Evolutionary conservation across 495 filamentous ascomycete species (phyloP).

Genomic region (Chaetomium tenue): DNA sequence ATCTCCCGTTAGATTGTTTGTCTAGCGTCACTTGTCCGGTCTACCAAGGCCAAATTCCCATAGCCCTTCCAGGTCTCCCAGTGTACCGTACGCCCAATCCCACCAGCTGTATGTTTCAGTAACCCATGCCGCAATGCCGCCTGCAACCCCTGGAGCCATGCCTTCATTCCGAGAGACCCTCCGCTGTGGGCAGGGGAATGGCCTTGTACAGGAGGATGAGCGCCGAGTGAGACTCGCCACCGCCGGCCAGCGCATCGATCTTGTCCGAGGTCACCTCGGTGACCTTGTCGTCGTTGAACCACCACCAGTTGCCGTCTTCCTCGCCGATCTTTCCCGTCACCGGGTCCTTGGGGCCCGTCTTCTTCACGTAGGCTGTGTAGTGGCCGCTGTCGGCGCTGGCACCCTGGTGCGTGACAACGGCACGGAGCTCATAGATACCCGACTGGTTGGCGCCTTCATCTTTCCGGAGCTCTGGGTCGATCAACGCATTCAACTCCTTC

Average conservation of each 20-base stretch:
- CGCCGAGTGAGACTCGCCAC: constrained; percentile 94
- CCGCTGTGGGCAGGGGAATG: constrained; percentile 58
- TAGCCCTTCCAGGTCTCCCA: constrained; percentile 4
- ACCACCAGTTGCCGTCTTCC: constrained; percentile 97
- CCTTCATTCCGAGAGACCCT: constrained; percentile 35
- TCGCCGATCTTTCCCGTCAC: constrained; percentile 67
- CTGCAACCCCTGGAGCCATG: no score
- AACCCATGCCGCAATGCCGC: not conserved
- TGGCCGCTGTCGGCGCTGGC: constrained; percentile 96
- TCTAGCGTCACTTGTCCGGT: constrained; percentile 9
- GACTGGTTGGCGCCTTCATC: constrained; percentile 87
- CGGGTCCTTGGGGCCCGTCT: constrained; percentile 65
- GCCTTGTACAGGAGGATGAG: constrained; percentile 90
- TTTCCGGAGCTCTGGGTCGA: constrained; percentile 65
- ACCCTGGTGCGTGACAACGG: constrained; percentile 96
- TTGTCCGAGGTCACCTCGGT: constrained; percentile 87
- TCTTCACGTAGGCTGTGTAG: constrained; percentile 97
- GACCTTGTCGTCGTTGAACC: constrained; percentile 99
- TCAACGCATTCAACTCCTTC: constrained; percentile 74
- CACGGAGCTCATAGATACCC: constrained; percentile 90
- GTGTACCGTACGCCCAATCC: constrained; percentile 7
- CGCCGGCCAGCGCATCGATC: constrained; percentile 84
- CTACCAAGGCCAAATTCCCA: constrained; percentile 11
- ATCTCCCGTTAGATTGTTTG: constrained; percentile 8
- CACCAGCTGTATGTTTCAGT: not conserved